Conservation (phyloP, 2,329 filamentous ascomycete species). For the Alternaria atra region DNA sequence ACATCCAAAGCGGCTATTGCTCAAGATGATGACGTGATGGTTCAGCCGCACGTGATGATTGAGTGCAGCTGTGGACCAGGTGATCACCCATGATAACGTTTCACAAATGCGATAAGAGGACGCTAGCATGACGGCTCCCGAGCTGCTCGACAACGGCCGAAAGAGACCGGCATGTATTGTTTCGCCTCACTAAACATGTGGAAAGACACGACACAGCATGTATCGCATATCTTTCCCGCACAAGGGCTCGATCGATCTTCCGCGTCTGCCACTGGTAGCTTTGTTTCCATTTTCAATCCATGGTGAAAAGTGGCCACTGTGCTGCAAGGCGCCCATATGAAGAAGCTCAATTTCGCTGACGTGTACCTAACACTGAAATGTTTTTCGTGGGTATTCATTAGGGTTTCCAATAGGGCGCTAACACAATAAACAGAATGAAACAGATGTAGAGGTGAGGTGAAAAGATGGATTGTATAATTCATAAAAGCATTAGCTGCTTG, state of each 20-base stretch:
- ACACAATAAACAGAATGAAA: neutral
- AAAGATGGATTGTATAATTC: neutral
- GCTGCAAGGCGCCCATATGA: neutral
- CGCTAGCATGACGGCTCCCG: neutral
- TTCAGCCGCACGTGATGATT: slow-evolving; percentile 8
- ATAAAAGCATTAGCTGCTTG: neutral
- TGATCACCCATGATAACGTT: slow-evolving; percentile 13
- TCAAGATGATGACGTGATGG: slow-evolving; percentile 12
- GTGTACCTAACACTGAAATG: neutral
- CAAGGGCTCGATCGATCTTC: neutral
- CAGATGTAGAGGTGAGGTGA: neutral
- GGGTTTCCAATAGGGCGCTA: neutral
- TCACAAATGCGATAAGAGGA: slow-evolving; percentile 2
- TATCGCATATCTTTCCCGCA: neutral
- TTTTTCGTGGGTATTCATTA: neutral
- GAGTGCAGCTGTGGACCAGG: slow-evolving; percentile 5
- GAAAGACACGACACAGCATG: neutral
- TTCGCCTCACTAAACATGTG: slow-evolving; percentile 8
- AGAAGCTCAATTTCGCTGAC: neutral
- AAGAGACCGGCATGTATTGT: neutral
- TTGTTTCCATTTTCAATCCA: neutral
- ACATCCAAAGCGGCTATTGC: neutral
- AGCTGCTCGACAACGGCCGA: slow-evolving; percentile 2
- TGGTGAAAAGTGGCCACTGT: neutral
- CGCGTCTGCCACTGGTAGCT: neutral